Conservation (phyloP, 2,329 filamentous ascomycete genomes). For the Thielaviopsis musarum region DNA sequence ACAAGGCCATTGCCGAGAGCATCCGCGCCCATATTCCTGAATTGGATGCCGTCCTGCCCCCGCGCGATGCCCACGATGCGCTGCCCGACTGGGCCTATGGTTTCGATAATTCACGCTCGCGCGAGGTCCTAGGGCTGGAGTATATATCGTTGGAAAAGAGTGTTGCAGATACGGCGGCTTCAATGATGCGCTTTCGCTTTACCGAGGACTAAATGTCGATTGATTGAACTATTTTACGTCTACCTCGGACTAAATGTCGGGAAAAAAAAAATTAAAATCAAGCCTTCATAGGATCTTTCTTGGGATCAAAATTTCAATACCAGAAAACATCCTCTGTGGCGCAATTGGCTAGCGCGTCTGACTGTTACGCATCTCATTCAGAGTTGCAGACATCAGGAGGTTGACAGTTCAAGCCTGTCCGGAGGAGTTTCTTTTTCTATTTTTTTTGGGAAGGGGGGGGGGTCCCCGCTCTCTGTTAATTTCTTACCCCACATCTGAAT, state of each 20-base stretch:
- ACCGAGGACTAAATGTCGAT: background rate
- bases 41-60: slow-evolving; percentile 19
- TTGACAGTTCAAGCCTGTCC: slow-evolving; percentile 11
- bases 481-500: background rate
- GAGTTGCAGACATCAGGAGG: background rate
- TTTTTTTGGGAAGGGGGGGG: background rate
- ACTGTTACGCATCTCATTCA: background rate
- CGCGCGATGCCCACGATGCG: slow-evolving; percentile 19
- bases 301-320: too few relatives aligned
- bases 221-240: background rate
- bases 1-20: slow-evolving; percentile 23
- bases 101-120: slow-evolving; percentile 32
- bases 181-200: background rate
- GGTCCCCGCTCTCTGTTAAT: too few relatives aligned
- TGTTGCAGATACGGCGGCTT: slow-evolving; percentile 24
- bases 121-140: slow-evolving; percentile 32
- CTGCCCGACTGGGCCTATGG: slow-evolving; percentile 23
- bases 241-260: too few relatives aligned
- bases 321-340: background rate
- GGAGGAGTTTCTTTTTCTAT: slow-evolving; percentile 1
- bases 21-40: slow-evolving; percentile 17
- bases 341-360: background rate
- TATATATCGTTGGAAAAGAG: slow-evolving; percentile 32
- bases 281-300: too few relatives aligned
- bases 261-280: too few relatives aligned